Base-by-base conservation (phyloP, 495 filamentous ascomycete species). In the Tuber calosporum region DNA sequence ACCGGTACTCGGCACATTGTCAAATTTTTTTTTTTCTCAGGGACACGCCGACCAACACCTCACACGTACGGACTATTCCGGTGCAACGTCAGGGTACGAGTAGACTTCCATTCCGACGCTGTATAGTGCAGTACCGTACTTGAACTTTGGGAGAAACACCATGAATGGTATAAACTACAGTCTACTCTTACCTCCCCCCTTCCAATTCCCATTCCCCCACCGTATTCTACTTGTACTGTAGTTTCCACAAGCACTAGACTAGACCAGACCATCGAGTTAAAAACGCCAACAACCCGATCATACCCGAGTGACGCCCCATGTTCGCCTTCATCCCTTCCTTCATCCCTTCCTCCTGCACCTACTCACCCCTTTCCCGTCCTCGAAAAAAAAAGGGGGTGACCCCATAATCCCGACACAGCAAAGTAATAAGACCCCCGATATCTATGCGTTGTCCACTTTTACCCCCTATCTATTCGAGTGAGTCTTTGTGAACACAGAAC, bases 271-370 rank as follows among this genome's bases (percentile, higher is more conserved):
- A 15, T 30, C 30, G 11, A 26, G 6, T 34, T 34, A 17, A 30
- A 62, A 62, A 62, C 0, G n/a, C 53, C 4, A 26, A 34, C 26
- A 30, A 34, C 53, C 26, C 30, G 53, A 26, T 19, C 13, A 34
- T 34, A 17, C 13, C 53, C 53, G 53, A 62, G 53, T 62, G 53
- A 62, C 53, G 34, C 53, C 53, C 53, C 53, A 62, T 62, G 53
- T 6, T 62, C 26, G 42, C 30, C 53, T 62, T 30, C 26, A 13
- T 62, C 19, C 26, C 1, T 34, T 3, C 48, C 22, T 58, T 22
- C 20, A 20, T n/a, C 45, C 48, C 48, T 30, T 58, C 48, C 48
- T 30, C n/a, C 22, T 26, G 3, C 26, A 62, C 53, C 15, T 62
- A 13, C 53, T 13, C 26, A 58, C 26, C 53, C 53, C 53, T 30